phyloP scores from a whole-genome alignment of 2,329 filamentous ascomycete genomes.

The Fusarium armeniacum region DNA sequence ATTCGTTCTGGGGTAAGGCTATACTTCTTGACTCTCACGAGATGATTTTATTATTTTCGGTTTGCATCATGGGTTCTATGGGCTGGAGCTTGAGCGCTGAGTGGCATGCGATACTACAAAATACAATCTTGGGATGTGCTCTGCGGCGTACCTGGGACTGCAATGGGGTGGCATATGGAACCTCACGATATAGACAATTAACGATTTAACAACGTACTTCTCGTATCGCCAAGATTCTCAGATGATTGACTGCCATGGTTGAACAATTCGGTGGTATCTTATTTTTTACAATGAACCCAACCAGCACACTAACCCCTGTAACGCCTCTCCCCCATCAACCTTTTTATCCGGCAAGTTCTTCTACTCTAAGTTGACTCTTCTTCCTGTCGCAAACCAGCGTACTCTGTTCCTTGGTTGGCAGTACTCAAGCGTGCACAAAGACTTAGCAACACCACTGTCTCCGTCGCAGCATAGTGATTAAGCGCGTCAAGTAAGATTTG shows the following conservation, averaged over 20 bases:
- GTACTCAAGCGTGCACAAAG: slow-evolving; percentile 86
- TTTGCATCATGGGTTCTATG: slow-evolving; percentile 35
- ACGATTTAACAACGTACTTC: slow-evolving; percentile 18
- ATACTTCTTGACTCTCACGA: slow-evolving; percentile 51
- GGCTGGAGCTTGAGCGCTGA: slow-evolving; percentile 38
- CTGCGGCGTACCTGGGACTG: slow-evolving; percentile 23
- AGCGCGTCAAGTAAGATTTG: slow-evolving; percentile 94
- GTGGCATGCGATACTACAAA: slow-evolving; percentile 40
- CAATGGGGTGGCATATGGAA: slow-evolving; percentile 6
- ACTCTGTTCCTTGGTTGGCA: slow-evolving; percentile 81
- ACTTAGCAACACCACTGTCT: slow-evolving; percentile 93
- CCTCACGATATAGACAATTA: slow-evolving; percentile 36
- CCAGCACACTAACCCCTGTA: slow-evolving; percentile 38
- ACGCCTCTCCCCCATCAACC: slow-evolving; percentile 34
- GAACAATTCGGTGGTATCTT: slow-evolving; percentile 48
- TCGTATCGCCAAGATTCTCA: neutral
- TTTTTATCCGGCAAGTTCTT: slow-evolving; percentile 10
- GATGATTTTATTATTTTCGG: slow-evolving; percentile 35
- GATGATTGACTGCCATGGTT: slow-evolving; percentile 10
- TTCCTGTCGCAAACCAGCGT: slow-evolving; percentile 70
- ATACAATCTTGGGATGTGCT: slow-evolving; percentile 39
- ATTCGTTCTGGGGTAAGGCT: slow-evolving; percentile 29
- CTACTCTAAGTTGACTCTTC: slow-evolving; percentile 60
- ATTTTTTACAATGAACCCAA: slow-evolving; percentile 36
- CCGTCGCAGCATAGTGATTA: slow-evolving; percentile 97